Evolutionary conservation across 106 monocot genomes (phyloP).

Genomic region (Xerophyta viscosa): DNA sequence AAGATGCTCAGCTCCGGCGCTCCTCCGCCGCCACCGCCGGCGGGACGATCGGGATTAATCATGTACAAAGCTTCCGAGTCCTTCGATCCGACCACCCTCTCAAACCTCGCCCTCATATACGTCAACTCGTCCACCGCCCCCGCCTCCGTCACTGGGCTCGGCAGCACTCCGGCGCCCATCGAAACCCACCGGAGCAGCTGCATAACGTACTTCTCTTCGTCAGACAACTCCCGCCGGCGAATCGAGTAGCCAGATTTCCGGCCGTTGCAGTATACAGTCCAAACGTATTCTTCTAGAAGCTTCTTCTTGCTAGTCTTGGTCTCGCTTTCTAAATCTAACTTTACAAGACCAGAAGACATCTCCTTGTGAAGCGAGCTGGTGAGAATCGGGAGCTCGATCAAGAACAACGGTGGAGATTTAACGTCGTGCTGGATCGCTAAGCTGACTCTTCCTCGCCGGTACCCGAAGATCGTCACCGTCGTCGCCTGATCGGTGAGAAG

Average conservation of each 20-base stretch:
- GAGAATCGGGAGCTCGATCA: slow-evolving; percentile 76
- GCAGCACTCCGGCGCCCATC: slow-evolving; percentile 73
- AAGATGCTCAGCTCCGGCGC: slow-evolving; percentile 64
- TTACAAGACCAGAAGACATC: slow-evolving; percentile 48
- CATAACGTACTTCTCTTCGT: slow-evolving; percentile 58
- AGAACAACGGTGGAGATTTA: slow-evolving; percentile 44
- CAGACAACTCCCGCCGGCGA: slow-evolving; percentile 35
- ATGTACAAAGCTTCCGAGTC: slow-evolving; percentile 65
- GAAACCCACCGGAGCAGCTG: slow-evolving; percentile 58
- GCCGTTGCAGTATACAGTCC: slow-evolving; percentile 76
- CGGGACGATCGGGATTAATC: slow-evolving; percentile 51
- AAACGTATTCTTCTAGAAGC: slow-evolving; percentile 58
- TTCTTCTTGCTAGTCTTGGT: slow-evolving; percentile 42
- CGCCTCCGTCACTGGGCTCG: slow-evolving; percentile 11
- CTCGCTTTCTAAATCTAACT: slow-evolving; percentile 64
- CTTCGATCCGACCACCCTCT: slow-evolving; percentile 67
- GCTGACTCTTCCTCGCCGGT: slow-evolving; percentile 34
- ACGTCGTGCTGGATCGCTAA: slow-evolving; percentile 60
- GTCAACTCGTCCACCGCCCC: slow-evolving; percentile 43
- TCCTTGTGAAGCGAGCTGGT: slow-evolving; percentile 52
- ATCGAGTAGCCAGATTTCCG: slow-evolving; percentile 59
- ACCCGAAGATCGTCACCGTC: slow-evolving; percentile 58
- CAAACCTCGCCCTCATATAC: slow-evolving; percentile 54
- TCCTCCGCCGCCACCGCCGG: too few species aligned
- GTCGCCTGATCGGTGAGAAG: slow-evolving; percentile 39